Evolutionary conservation across 176 grass and related monocot species (phyloP), one percentile per base, ranked within the genome.

Genomic region (Thinopyrum elongatum): DNA sequence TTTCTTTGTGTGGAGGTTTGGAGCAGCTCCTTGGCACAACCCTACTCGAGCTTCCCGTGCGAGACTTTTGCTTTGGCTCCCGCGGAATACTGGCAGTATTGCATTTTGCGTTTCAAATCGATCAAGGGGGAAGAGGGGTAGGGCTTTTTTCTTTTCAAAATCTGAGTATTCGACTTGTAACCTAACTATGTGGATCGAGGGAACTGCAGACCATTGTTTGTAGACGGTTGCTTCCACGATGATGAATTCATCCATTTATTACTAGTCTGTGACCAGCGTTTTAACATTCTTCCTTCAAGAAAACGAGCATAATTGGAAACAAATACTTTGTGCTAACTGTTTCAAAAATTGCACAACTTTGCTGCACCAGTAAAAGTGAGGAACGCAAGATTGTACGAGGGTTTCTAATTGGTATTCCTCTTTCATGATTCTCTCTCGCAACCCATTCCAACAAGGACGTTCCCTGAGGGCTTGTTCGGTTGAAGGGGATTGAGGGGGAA

Each of bases 201-300:
- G 12, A 83, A 30, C 1, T 60, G 35, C 27, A 14, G 26, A 74
- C 3, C 26, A 46, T 80, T 76, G 8, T 27, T 60, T 84, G 5
- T 75, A 29, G 73, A 84, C 22, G 3, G 7, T 29, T 79, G 27
- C 12, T 68, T 87, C 30, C 44, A 62, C 33, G 4, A 69, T 49
- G 75, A 83, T 53, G 76, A 84, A 62, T 80, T 30, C 33, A 46
- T 84, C 58, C 22, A 36, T 78, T 83, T 69, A 44, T 84, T 84
- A 60, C 49, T 2, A 9, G 39, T 74, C 6, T 21, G 8, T 58
- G 19, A 58, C 55, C 55, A 58, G 38, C 7, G 13, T 12, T 1
- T 2, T 38, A 13, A 49, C 14, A 10, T 70, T 59, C 70, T 78
- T 58, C 5, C 13, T 78, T 8, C 2, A 36, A 22, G 4, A 19